These are phyloP conservation scores for Linderniella brevidens DNA, from an alignment of 257 asterid genomes.

Conservation along the genomic window DNA sequence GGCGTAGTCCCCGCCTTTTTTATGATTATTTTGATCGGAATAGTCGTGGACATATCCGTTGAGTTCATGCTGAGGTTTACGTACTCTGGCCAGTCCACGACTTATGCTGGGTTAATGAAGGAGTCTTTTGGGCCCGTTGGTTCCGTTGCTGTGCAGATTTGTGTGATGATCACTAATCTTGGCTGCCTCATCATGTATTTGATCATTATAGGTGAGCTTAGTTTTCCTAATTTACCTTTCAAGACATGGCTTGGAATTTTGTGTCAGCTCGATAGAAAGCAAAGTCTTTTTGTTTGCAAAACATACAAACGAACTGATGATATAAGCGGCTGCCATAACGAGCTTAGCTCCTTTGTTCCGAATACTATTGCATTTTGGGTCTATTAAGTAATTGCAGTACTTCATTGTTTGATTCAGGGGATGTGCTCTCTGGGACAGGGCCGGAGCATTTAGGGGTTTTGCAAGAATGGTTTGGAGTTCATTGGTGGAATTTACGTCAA, in stretches of 20 bases:
- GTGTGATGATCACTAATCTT: constrained; percentile 61
- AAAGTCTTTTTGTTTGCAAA: no score
- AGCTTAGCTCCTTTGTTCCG: no score
- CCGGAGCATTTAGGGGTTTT: constrained; percentile 65
- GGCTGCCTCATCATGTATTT: constrained; percentile 90
- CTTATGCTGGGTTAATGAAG: constrained; percentile 77
- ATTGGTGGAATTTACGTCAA: constrained; percentile 84
- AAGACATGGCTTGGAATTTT: neutral
- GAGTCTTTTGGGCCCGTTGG: constrained; percentile 76
- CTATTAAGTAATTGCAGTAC: neutral
- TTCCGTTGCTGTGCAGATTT: constrained; percentile 58
- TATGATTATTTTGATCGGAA: constrained; percentile 36
- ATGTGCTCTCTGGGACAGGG: constrained; percentile 82
- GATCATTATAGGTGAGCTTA: constrained; percentile 59
- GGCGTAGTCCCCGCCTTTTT: constrained; percentile 71
- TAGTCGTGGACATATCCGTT: constrained; percentile 66
- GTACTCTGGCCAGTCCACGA: constrained; percentile 53
- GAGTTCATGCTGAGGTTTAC: constrained; percentile 82
- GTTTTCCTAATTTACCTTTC: neutral
- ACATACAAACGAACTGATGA: no score
- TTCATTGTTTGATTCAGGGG: constrained; percentile 38
- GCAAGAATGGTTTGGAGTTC: constrained; percentile 87
- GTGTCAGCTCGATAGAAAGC: no score
- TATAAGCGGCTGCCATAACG: no score
- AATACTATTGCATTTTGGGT: neutral